A percentile compares a stretch with the other conserved stretches of the same genome.
Conservation (phyloP, 2,329 filamentous ascomycete genomes). For the Colletotrichum salicis region DNA sequence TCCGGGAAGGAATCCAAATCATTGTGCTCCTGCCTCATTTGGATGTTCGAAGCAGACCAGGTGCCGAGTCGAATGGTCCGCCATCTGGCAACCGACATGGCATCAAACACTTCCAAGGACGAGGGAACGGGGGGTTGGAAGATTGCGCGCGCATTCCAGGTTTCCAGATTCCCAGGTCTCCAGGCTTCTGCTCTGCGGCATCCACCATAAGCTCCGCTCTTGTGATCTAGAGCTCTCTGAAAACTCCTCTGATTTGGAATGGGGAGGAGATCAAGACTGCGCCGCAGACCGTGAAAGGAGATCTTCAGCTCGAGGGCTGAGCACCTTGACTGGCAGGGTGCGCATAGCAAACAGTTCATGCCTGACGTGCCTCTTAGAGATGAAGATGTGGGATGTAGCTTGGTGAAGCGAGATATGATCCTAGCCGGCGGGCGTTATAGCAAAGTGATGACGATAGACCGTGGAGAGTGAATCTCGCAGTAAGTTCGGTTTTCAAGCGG, state of each 20-base stretch:
- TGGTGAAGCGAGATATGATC: background rate
- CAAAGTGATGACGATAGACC: conserved; percentile 15
- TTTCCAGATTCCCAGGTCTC: background rate
- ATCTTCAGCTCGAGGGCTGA: conserved; percentile 1
- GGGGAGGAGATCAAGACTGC: background rate
- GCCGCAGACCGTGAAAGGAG: background rate
- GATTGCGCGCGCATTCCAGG: conserved; percentile 24
- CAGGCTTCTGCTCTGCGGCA: background rate
- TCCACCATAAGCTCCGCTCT: background rate
- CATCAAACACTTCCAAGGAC: background rate
- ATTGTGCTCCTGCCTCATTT: conserved; percentile 30
- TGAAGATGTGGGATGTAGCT: background rate
- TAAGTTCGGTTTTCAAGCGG: conserved; percentile 5
- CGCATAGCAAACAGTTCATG: background rate
- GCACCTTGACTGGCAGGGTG: background rate
- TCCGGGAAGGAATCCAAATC: conserved; percentile 13
- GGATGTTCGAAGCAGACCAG: conserved; percentile 9
- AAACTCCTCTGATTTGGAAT: background rate
- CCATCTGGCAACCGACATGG: conserved; percentile 1
- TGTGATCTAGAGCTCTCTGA: background rate
- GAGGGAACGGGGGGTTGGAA: background rate
- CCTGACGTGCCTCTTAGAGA: background rate
- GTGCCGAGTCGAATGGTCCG: conserved; percentile 2
- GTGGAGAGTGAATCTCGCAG: conserved; percentile 6
- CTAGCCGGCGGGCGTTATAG: conserved; percentile 23